Evolutionary conservation across 2,329 filamentous ascomycete species (phyloP).

Genomic region (Periconia sp.): DNA sequence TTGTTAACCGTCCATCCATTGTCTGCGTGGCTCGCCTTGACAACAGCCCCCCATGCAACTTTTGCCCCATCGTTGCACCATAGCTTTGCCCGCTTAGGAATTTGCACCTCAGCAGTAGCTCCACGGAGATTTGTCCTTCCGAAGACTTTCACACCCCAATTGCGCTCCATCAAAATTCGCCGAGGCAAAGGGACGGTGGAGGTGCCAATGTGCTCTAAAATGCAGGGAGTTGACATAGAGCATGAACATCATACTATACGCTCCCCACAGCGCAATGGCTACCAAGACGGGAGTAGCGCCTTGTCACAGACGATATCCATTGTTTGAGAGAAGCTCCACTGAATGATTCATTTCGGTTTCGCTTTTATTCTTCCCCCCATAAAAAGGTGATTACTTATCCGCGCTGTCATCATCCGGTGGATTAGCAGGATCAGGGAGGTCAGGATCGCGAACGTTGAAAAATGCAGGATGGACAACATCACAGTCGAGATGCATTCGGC

Average conservation of each 20-base stretch:
- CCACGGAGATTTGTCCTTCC: slow-evolving; percentile 1
- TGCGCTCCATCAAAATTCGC: background rate
- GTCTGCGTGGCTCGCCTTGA: slow-evolving; percentile 8
- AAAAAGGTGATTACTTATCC: background rate
- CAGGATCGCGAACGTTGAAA: background rate
- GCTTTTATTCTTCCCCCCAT: background rate
- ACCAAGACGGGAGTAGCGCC: background rate
- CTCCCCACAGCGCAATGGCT: background rate
- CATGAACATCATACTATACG: background rate
- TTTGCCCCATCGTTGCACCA: background rate
- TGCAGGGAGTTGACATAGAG: background rate
- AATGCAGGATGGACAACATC: background rate
- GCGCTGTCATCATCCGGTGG: too few species aligned
- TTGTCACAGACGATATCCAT: background rate
- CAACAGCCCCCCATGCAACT: background rate
- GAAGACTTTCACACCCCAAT: too few species aligned
- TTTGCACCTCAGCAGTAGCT: background rate
- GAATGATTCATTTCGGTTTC: background rate
- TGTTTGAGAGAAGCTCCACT: background rate
- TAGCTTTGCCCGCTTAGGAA: background rate
- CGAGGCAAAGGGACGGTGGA: background rate
- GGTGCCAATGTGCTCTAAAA: background rate
- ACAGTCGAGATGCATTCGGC: background rate
- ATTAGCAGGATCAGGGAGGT: background rate
- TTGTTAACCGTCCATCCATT: background rate